Evolutionary conservation across 116 monocot species (phyloP), one percentile per base, ranked within the genome.

Genomic region (Iris pallida): DNA sequence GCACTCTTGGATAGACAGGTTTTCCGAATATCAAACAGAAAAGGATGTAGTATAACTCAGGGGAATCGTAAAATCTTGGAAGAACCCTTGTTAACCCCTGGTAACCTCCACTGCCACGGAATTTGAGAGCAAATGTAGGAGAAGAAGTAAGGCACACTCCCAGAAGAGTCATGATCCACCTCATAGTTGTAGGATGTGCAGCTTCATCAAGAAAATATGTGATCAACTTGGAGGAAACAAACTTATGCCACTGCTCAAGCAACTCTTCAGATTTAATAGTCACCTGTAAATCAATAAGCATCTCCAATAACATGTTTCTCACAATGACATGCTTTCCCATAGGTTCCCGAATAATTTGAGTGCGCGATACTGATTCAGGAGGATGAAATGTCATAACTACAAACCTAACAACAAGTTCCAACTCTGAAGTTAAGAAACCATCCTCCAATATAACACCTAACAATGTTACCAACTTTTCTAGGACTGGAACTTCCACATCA

Each of bases 291-390:
- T 99, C 99, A 75, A 99, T 93, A 68, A 99, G 84, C 99, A 99
- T 91, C 75, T 99, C 93, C 15, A 93, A 64, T 46, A 99, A 63
- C 99, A 99, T 93, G 71, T 99, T 99, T 70, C 99, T 85, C 46
- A 93, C 99, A 63, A 99, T 99, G 12, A 99, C 80, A 77, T 93
- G 99, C 65, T 99, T 99, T 61, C 99, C 94, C 93, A 99, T 99
- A 7, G 82, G 69, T 66, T 99, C 99, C 57, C 94, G 77, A 40
- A 73, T 57, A 73, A 91, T 74, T 46, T 76, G 78, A 78, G 80
- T 72, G 51, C 64, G 73, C 54, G 73, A 42, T 47, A 58, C 57
- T 57, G 81, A 57, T 47, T 78, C 80, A 59, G 99, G 93, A 12
- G 99, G 94, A 61, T 99, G 91, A 72, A 93, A 99, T 59, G 99